Evolutionary conservation across 257 asterid genomes (phyloP).

Genomic region (Petunia axillaris): DNA sequence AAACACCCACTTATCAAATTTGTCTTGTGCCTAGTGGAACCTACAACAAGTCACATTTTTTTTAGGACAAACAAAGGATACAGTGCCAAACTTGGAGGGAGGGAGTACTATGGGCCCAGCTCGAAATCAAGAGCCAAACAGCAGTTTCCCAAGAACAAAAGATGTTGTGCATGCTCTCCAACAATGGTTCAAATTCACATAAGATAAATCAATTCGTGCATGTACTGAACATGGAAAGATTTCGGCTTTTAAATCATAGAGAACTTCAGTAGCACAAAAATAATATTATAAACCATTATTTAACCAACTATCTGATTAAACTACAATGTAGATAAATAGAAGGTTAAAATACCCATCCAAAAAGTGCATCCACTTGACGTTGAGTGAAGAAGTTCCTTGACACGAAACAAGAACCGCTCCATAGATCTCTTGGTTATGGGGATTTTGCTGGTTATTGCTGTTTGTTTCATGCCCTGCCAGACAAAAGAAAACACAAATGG

Average conservation of each 20-base stretch:
- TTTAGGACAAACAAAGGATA: too few relatives aligned
- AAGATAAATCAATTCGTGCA: neutral
- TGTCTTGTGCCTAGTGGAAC: too few relatives aligned
- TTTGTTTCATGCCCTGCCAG: slow-evolving; percentile 73
- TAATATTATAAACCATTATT: neutral
- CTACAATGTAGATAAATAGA: neutral
- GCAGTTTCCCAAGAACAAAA: neutral
- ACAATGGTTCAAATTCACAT: neutral
- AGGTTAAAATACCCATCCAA: slow-evolving; percentile 72
- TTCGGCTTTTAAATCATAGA: neutral
- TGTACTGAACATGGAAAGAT: neutral
- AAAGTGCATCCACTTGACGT: slow-evolving; percentile 76
- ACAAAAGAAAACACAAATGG: slow-evolving; percentile 28
- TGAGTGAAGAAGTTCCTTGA: slow-evolving; percentile 82
- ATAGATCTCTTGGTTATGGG: slow-evolving; percentile 85
- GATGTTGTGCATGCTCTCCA: neutral
- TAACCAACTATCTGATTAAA: slow-evolving; percentile 6
- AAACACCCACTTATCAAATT: too few relatives aligned
- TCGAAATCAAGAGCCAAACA: too few relatives aligned
- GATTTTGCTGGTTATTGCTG: slow-evolving; percentile 71
- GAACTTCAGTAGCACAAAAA: slow-evolving; percentile 1
- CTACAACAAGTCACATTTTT: too few relatives aligned
- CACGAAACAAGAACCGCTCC: slow-evolving; percentile 88
- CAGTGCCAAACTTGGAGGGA: too few relatives aligned
- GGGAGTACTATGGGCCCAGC: too few relatives aligned